These are phyloP conservation scores for Venturia oleaginea DNA, from an alignment of 2,329 filamentous ascomycete genomes.

Conservation along the genomic window DNA sequence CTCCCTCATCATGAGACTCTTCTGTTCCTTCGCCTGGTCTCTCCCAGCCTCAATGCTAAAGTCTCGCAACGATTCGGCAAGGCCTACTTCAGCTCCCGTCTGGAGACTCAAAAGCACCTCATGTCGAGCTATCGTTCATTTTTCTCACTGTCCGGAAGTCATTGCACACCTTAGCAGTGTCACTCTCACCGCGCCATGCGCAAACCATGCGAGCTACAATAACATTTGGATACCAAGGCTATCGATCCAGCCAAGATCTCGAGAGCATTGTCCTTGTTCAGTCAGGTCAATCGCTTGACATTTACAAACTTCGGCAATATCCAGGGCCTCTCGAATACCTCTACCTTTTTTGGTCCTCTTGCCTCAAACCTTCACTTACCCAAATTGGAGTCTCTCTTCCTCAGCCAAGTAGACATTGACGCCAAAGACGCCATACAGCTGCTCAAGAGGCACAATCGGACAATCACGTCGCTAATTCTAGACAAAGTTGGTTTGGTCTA, in stretches of 20 bases:
- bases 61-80: not conserved
- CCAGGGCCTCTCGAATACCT: not conserved
- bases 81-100: not conserved
- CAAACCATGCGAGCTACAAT: not conserved
- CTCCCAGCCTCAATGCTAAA: not conserved
- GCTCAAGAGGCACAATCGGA: not conserved
- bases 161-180: not conserved
- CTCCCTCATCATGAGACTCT: constrained; percentile 7
- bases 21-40: not conserved
- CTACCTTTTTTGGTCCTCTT: not conserved
- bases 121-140: not conserved
- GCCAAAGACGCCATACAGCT: not conserved
- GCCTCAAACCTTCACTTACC: not conserved
- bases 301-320: not conserved
- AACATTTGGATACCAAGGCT: not conserved
- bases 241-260: not conserved
- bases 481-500: not conserved
- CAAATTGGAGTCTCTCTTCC: not conserved
- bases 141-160: not conserved
- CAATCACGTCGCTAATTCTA: not conserved
- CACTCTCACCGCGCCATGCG: not conserved
- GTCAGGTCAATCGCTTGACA: not conserved
- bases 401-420: not conserved
- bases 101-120: not conserved
- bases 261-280: not conserved